Conservation (phyloP, 768 basidiomycete genomes). For the Trametes maxima region DNA sequence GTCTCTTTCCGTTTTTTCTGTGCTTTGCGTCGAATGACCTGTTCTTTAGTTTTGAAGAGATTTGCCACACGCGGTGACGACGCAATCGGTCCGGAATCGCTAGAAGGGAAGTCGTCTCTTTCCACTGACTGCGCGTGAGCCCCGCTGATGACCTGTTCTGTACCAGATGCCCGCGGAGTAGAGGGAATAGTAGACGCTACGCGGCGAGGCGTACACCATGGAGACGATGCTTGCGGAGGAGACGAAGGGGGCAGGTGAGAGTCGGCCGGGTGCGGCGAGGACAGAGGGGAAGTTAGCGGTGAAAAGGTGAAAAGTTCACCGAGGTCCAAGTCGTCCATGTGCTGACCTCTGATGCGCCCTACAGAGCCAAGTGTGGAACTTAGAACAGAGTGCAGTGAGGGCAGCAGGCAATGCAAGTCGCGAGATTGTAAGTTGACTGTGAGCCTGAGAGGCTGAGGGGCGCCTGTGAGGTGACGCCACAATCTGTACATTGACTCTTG, state of each 20-base stretch:
- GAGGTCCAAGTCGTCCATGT: not conserved
- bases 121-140: not conserved
- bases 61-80: not conserved
- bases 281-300: not conserved
- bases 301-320: not conserved
- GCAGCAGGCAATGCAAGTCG: too few species aligned
- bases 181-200: too few species aligned
- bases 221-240: not conserved
- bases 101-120: not conserved
- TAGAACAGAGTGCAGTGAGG: too few species aligned
- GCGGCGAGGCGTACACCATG: too few species aligned
- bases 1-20: not conserved
- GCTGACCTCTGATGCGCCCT: too few species aligned
- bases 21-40: not conserved
- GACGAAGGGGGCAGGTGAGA: not conserved
- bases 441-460: not conserved
- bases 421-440: not conserved
- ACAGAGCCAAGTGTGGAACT: too few species aligned
- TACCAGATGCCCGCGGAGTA: too few species aligned
- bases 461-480: not conserved
- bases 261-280: not conserved
- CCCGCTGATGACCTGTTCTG: too few species aligned
- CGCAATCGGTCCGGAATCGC: not conserved
- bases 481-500: not conserved
- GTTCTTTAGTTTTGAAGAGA: not conserved